Evolutionary conservation across 2,329 filamentous ascomycete genomes (phyloP), one percentile per base, ranked within the genome.

Genomic region (Ceratocystis cubensis): DNA sequence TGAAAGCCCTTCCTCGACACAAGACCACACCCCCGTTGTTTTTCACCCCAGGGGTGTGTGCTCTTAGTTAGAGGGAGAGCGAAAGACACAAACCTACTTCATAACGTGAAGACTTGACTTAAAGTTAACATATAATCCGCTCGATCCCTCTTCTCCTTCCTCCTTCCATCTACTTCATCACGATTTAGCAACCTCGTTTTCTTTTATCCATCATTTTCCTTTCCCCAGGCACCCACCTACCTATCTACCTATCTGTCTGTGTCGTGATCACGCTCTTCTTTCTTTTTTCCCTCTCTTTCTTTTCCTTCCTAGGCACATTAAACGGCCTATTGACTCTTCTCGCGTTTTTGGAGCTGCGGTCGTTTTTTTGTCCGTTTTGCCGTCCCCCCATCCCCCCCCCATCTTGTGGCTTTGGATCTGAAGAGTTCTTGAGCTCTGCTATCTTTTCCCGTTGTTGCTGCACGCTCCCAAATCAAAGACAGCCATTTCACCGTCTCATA

Each of bases 71-170:
- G 17, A 41, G 37, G 30, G 45, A 57, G 53, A 57, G 53, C 3
- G 30, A 59, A 59, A 59, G 56, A 59, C 56, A 33, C 13, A 30
- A 17, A 25, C 13, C 56, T 33, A 25, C 48, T 53, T 53, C 48
- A 15, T 25, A 59, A 25, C 28, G 33, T 59, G 56, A 50, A 48
- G 37, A 63, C 20, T 62, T 46, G 22, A 63, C 37, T 63, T 63
- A 63, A 46, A 63, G 61, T 63, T 63, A 63, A 63, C 61, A 63
- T 63, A 63, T 63, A 63, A 63, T 63, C 61, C 61, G 48, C 25
- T 30, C 45, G 25, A 48, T 63, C 33, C 61, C 61, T 63, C 61
- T 48, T 63, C 25, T 33, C 28, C 61, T 63, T 63, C 61, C 61
- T 63, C 25, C 61, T 48, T 63, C 41, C 33, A 48, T 48, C 61